Conservation (phyloP, 352 stramenopile genomes). For the Globisporangium radiosum region DNA sequence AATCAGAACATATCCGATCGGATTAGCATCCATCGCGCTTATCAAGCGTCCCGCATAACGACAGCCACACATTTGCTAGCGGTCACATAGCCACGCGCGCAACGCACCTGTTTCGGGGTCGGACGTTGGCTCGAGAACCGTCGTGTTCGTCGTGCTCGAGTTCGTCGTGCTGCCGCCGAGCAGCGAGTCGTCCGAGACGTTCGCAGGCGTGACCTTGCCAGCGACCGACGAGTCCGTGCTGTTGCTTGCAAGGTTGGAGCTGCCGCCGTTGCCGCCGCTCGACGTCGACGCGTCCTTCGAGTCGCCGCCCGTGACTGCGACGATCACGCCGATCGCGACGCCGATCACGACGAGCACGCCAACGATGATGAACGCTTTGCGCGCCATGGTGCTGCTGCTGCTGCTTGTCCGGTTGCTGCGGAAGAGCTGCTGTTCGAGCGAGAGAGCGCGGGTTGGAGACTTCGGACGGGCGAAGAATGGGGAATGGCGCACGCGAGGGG, state of each 20-base stretch:
- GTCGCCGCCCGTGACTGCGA: conserved; percentile 38
- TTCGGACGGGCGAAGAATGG: conserved; percentile 13
- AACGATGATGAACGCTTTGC: conserved; percentile 66
- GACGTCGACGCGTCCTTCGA: conserved; percentile 25
- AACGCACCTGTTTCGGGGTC: conserved; percentile 37
- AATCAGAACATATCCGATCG: not conserved
- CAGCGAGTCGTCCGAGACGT: conserved; percentile 46
- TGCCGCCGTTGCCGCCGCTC: conserved; percentile 6
- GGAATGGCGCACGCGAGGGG: conserved; percentile 3
- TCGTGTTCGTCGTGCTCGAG: conserved; percentile 17
- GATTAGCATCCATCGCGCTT: no score
- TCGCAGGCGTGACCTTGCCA: conserved; percentile 17
- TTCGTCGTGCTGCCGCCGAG: conserved; percentile 20
- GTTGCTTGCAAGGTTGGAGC: conserved; percentile 8
- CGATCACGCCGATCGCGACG: conserved; percentile 52
- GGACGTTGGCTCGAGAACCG: conserved; percentile 37
- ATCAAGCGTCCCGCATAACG: no score
- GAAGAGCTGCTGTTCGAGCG: not conserved
- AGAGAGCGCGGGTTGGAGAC: not conserved
- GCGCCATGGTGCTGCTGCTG: conserved; percentile 13
- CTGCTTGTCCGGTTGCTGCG: not conserved
- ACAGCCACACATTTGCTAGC: no score
- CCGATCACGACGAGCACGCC: conserved; percentile 67
- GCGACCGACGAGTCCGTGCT: conserved; percentile 3
- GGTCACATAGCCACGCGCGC: no score